Conservation (phyloP, 306 rosid genomes). For the Cicer judaicum region DNA sequence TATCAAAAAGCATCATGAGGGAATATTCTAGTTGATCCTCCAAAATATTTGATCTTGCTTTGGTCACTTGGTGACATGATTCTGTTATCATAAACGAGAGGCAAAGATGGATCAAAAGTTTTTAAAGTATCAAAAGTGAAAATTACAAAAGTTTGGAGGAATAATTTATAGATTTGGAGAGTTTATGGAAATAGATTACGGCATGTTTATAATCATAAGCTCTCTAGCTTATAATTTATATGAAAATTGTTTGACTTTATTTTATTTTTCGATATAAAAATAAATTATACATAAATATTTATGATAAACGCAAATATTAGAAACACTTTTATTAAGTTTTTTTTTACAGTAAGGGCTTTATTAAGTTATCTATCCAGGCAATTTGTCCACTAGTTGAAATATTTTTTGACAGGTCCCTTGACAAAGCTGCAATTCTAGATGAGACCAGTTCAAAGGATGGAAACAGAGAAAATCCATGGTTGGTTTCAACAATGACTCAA, state of each 20-base stretch:
- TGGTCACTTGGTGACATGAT: not conserved
- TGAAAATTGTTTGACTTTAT: no score
- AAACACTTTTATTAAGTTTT: no score
- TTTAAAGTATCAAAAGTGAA: not conserved
- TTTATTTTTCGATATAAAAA: no score
- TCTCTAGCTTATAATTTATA: no score
- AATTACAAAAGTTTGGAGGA: not conserved
- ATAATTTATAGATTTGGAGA: not conserved
- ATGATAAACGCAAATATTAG: no score
- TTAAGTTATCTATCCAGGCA: no score
- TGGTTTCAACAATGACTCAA: conserved; percentile 74
- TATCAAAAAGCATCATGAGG: not conserved
- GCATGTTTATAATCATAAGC: no score
- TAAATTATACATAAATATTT: no score
- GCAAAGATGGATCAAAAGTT: not conserved
- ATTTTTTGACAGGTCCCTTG: conserved; percentile 68
- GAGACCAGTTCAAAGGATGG: conserved; percentile 47
- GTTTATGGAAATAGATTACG: no score
- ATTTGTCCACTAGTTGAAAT: not conserved
- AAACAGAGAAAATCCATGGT: conserved; percentile 62
- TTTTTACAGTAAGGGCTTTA: no score
- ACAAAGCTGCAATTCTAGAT: conserved; percentile 89
- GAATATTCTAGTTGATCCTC: not conserved
- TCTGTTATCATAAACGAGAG: not conserved
- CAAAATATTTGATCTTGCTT: no score